Base-by-base conservation (phyloP, 1,284 basidiomycete genomes). In the Hortiboletus rubellus region DNA sequence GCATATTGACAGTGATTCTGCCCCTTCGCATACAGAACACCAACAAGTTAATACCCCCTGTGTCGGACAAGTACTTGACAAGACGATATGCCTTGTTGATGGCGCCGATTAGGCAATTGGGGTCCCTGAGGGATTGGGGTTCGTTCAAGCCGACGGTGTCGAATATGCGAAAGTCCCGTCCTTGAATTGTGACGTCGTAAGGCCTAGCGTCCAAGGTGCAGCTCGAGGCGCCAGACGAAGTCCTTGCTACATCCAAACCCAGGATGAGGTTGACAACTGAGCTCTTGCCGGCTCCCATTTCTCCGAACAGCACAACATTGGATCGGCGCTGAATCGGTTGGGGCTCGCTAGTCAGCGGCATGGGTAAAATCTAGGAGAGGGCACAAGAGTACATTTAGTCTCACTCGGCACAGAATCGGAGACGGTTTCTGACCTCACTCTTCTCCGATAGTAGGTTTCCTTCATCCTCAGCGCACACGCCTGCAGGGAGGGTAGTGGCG, bases 1-100 rank as follows among this genome's bases (percentile, higher is more conserved):
- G 65, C 61, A 64, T 62, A 17, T 64, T 67, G 8, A 57, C 53
- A 8, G 65, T 69, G 61, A 78, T 73, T 57, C 76, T 68, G 12
- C 72, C 60, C 36, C 60, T 68, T 24, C 70, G 68, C 45, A 78
- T 64, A 55, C 72, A 74, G 48, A 74, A 76, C 22, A 77, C 63
- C 47, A 77, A 63, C 48, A 77, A 63, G 58, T 61, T 67, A 34
- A 77, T 60, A 6, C 73, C 74, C 7, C 63, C 70, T 2, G 63
- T 63, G 18, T 69, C 58, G 2, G 66, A 57, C 37, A 77, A 61
- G 52, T 38, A 52, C 46, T 30, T 55, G 31, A 70, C 49, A 30
- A 70, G 68, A 48, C 60, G 48, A 40, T 73, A 71, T 3, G 68
- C 68, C 59, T 73, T 72, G 59, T 60, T 64, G 60, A 70, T 69